Evolutionary conservation across 495 filamentous ascomycete species (phyloP), one percentile per base, ranked within the genome.

Genomic region (Lasiosphaeria hispida): DNA sequence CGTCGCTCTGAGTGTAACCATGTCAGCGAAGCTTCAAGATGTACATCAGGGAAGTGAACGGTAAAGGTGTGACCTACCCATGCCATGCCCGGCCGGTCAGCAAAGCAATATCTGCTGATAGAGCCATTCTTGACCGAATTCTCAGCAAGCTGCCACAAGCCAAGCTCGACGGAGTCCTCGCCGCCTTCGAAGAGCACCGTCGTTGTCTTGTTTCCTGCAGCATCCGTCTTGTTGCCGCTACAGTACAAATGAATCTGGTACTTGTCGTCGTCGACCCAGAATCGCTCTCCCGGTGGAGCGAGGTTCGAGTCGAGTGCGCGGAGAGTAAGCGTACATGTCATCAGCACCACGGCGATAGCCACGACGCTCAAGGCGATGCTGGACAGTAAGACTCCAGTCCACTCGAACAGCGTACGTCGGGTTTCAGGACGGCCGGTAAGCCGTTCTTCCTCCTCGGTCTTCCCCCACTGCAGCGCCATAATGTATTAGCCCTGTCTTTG

Each of bases 91-190:
- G 94, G 94, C 17, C 94, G 88, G 65, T 98, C 94, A 75, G 89
- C 95, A 72, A 96, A 97, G 76, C 94, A 98, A 72, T 94, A 98
- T 44, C 92, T 86, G 48, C 72, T 68, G 58, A 98, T 94, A 30
- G 83, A 86, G 23, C 90, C 87, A 55, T 90, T 89, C 36, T 77
- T 72, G 57, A 88, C 80, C 0, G 86, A 82, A 58, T 81, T 76
- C 44, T 82, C 78, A 13, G 84, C 84, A 72, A 95, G 87, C 34
- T 85, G 83, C 71, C 88, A 86, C 48, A 96, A 72, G 14, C 83
- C 80, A 63, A 83, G 75, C 72, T 96, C 90, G n/a, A 88, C 85
- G 0, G 94, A 85, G 5, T 80, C 75, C 61, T 91, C 87, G 10
- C 88, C 91, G 7, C 84, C 90, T 69, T 97, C 94, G 9, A 97